Conservation (phyloP, 2,329 filamentous ascomycete genomes). For the Rutstroemia sp. region DNA sequence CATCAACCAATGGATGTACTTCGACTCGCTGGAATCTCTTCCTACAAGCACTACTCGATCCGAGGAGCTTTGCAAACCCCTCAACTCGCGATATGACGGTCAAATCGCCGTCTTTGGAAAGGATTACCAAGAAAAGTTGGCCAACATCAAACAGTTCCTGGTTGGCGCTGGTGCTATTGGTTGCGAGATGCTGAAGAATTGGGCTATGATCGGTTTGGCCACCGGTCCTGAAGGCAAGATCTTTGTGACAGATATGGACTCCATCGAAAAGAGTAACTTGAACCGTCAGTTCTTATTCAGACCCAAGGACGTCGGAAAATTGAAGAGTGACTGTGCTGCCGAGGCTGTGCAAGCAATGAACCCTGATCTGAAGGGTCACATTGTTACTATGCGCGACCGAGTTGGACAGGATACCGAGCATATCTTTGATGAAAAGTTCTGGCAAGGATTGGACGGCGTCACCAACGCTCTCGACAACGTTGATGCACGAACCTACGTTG, state of each 20-base stretch:
- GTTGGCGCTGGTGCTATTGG: slow-evolving; percentile 96
- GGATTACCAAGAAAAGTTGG: slow-evolving; percentile 89
- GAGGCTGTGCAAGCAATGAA: slow-evolving; percentile 93
- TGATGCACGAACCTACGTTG: slow-evolving; percentile 92
- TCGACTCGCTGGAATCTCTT: slow-evolving; percentile 94
- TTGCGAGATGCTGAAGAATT: slow-evolving; percentile 99
- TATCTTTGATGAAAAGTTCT: slow-evolving; percentile 91
- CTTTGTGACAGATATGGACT: slow-evolving; percentile 93
- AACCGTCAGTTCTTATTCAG: slow-evolving; percentile 97
- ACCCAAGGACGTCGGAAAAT: slow-evolving; percentile 82
- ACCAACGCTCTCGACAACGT: slow-evolving; percentile 98
- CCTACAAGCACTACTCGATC: slow-evolving; percentile 68
- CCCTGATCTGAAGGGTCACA: slow-evolving; percentile 80
- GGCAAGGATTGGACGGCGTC: slow-evolving; percentile 78
- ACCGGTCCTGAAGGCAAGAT: slow-evolving; percentile 85
- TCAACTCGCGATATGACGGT: slow-evolving; percentile 83
- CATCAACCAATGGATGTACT: slow-evolving; percentile 94
- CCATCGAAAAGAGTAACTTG: slow-evolving; percentile 97
- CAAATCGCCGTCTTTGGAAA: slow-evolving; percentile 94
- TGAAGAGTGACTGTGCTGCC: slow-evolving; percentile 95
- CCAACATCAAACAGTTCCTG: slow-evolving; percentile 85
- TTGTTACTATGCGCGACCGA: slow-evolving; percentile 77
- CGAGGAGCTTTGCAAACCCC: slow-evolving; percentile 81
- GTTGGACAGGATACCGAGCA: slow-evolving; percentile 89
- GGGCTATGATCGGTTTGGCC: slow-evolving; percentile 96